A percentile compares a stretch with the other conserved stretches of the same genome.
These are phyloP conservation scores for Tilletia indica DNA, from an alignment of 1,284 basidiomycete genomes.

Conservation along the genomic window DNA sequence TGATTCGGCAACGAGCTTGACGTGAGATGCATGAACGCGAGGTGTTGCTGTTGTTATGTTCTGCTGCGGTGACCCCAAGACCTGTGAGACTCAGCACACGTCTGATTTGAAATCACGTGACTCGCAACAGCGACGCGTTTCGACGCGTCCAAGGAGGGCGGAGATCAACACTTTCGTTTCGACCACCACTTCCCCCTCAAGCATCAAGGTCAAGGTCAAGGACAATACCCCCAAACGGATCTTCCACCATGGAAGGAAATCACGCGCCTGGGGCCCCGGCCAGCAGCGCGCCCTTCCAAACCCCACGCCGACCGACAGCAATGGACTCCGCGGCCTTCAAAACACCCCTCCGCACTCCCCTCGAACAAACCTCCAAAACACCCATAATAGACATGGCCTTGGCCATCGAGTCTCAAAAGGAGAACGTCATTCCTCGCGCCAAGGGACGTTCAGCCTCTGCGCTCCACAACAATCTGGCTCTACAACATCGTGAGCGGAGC, in stretches of 20 bases:
- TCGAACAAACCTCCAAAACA: constrained; percentile 52
- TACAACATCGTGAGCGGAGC: constrained; percentile 45
- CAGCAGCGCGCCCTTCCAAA: constrained; percentile 1
- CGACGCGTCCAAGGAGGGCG: neutral
- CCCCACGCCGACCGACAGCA: neutral
- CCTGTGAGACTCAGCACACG: neutral
- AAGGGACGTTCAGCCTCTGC: constrained; percentile 63
- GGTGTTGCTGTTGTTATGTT: too few relatives aligned
- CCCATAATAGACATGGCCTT: constrained; percentile 51
- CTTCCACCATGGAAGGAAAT: neutral
- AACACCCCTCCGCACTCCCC: constrained; percentile 32
- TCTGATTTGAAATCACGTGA: neutral
- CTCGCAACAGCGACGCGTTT: neutral
- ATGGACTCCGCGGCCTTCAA: neutral
- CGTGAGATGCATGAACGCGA: too few relatives aligned
- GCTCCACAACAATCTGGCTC: constrained; percentile 57
- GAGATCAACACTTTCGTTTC: neutral
- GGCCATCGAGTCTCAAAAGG: constrained; percentile 62
- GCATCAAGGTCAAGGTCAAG: neutral
- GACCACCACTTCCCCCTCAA: neutral
- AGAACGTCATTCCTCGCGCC: constrained; percentile 64
- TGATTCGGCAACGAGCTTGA: too few relatives aligned
- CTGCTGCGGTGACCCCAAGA: too few relatives aligned
- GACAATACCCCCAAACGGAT: neutral
- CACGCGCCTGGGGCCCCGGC: neutral